Evolutionary conservation across 225 moss, liverwort and hornwort genomes (phyloP).

Genomic region (Pleurozium schreberi): DNA sequence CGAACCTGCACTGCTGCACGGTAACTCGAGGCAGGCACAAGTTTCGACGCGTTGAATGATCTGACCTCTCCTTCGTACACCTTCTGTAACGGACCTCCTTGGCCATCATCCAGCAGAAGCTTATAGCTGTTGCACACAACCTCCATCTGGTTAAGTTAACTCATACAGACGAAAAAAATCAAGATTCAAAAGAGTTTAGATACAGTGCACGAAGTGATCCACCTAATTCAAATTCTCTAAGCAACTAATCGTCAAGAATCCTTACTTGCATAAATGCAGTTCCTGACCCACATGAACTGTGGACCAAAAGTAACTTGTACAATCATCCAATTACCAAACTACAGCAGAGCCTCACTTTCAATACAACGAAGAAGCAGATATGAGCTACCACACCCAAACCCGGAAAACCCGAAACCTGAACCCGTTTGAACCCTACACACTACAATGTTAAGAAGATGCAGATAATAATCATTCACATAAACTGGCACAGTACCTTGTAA

Average conservation of each 20-base stretch:
- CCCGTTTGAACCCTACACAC: background rate
- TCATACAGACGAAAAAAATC: background rate
- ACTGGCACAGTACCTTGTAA: background rate
- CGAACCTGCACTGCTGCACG: constrained; percentile 14
- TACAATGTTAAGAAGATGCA: background rate
- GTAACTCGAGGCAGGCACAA: constrained; percentile 1
- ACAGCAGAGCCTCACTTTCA: background rate
- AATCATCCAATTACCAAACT: background rate
- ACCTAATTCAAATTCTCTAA: background rate
- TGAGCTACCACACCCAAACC: too few species aligned
- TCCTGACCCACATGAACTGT: background rate
- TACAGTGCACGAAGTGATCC: background rate
- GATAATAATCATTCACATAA: background rate
- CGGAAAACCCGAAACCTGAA: too few species aligned
- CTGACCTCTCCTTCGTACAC: background rate
- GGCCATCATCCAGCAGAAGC: constrained; percentile 14
- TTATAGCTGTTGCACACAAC: constrained; percentile 6
- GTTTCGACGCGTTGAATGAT: background rate
- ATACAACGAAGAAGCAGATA: background rate
- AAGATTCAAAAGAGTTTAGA: background rate
- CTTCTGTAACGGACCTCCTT: background rate
- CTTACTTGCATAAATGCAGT: background rate
- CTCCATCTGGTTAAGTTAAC: background rate
- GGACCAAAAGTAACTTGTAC: background rate
- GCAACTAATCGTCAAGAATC: background rate